phyloP scores from a whole-genome alignment of 768 basidiomycete species.

The Holtermanniella nyarrowii region DNA sequence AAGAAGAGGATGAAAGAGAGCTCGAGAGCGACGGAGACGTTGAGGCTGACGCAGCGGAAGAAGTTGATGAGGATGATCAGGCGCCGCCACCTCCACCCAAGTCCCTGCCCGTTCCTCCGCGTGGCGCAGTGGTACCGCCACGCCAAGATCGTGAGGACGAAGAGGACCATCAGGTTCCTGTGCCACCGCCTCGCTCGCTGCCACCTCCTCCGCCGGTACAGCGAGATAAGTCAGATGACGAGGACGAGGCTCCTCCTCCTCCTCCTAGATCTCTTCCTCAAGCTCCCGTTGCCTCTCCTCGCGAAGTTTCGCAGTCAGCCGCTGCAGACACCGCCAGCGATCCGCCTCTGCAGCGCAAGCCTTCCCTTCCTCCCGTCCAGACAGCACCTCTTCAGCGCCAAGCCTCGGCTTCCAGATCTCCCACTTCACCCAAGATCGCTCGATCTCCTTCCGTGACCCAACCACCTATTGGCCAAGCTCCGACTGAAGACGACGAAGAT shows the following conservation, averaged over 20 bases:
- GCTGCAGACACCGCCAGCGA: too few relatives aligned
- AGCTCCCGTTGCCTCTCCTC: slow-evolving; percentile 8
- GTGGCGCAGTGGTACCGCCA: not conserved
- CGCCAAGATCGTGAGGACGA: not conserved
- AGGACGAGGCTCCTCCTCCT: slow-evolving; percentile 6
- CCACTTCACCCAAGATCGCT: slow-evolving; percentile 1
- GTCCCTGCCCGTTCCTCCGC: not conserved
- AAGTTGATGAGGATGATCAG: slow-evolving; percentile 7
- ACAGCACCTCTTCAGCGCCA: not conserved
- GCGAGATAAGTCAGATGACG: slow-evolving; percentile 10
- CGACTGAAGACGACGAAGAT: slow-evolving; percentile 42
- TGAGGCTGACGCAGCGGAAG: slow-evolving; percentile 5
- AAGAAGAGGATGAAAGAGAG: slow-evolving; percentile 22
- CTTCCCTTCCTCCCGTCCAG: not conserved
- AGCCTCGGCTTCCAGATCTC: not conserved
- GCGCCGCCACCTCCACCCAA: slow-evolving; percentile 1
- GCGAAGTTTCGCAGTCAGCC: not conserved
- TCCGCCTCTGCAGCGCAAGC: too few relatives aligned
- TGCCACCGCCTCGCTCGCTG: not conserved
- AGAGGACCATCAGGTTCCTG: not conserved
- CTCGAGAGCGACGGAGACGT: slow-evolving; percentile 11
- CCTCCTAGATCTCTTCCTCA: slow-evolving; percentile 7
- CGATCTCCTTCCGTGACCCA: not conserved
- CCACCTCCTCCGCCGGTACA: not conserved
- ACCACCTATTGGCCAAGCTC: slow-evolving; percentile 4